Evolutionary conservation across 106 monocot genomes (phyloP).

Genomic region (Amphibolis antarctica): DNA sequence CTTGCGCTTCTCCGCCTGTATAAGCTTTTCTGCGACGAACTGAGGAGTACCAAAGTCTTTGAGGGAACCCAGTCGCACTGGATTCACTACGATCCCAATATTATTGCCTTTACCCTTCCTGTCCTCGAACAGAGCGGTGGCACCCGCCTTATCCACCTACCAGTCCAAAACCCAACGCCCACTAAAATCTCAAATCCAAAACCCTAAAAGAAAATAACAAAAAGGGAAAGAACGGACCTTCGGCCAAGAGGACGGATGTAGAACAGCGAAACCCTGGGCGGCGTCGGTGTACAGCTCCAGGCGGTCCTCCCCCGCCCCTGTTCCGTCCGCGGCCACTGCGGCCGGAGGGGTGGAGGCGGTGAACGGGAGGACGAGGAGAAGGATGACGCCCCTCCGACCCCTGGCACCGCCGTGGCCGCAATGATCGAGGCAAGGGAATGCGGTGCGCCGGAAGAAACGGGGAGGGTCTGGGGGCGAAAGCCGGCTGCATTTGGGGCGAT

Average conservation of each 20-base stretch:
- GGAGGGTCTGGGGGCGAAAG: neutral
- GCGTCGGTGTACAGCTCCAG: conserved; percentile 41
- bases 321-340: neutral
- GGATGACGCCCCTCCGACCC: neutral
- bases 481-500: too few species aligned
- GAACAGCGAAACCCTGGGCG: conserved; percentile 41
- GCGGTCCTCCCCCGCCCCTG: neutral
- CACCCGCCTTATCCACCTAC: conserved; percentile 92
- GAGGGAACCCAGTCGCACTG: conserved; percentile 53
- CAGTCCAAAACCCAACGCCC: neutral
- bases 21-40: conserved; percentile 85
- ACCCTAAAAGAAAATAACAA: neutral
- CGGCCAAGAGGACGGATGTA: conserved; percentile 38
- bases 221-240: conserved; percentile 24
- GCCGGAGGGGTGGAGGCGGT: neutral
- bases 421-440: neutral
- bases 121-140: conserved; percentile 65
- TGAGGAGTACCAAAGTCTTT: conserved; percentile 79
- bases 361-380: conserved; percentile 1
- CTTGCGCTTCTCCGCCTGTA: conserved; percentile 70
- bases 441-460: neutral
- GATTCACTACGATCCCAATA: conserved; percentile 79
- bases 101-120: conserved; percentile 45
- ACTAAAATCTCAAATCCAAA: neutral
- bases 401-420: neutral